Evolutionary conservation across 225 moss, liverwort and hornwort species (phyloP), one percentile per base, ranked within the genome.

Genomic region (Lunularia cruciata): DNA sequence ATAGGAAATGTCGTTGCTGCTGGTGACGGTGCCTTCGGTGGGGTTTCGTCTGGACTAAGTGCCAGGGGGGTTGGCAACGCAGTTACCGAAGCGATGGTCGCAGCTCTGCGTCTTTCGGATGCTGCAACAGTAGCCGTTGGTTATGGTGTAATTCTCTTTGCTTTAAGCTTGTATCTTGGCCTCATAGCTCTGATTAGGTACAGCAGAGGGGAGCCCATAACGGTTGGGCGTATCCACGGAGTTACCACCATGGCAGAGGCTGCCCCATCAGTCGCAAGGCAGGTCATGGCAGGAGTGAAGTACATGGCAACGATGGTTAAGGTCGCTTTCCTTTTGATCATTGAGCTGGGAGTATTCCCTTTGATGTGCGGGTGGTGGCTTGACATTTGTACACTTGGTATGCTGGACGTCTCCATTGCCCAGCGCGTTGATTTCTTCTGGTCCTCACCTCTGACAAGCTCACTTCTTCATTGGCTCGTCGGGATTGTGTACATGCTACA

Each of bases 281-380:
- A 99, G 78, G 78, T 99, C 54, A 84, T 99, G 80, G 98, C 89
- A 33, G 91, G 91, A 65, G 88, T 99, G 65, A 89, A 82, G 72
- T 93, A 93, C 40, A 78, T 91, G 83, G 89, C 89, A 47, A 93
- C 87, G 13, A 88, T 93, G 84, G 86, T 91, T 13, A 99, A 99
- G 76, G 98, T 99, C 16, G 83, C 85, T 0, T 89, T 99, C 64
- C 73, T 99, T 22, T 83, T 99, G 23, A 81, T 89, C n/a, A 93
- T 89, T 57, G 98, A 98, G 77, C 91, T 93, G 57, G 98, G 98
- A 52, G 76, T 91, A 52, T 99, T 99, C 77, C 98, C 98, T 10
- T 76, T 99, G 8, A 76, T 89, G 48, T 99, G 98, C 77, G 98
- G 98, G 39, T 99, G 98, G 98, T 99, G 98, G 98, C 84, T 99